A percentile compares a stretch with the other conserved stretches of the same genome.
Evolutionary conservation across 352 stramenopile genomes (phyloP).

Genomic region (Pythium grandisporangium): DNA sequence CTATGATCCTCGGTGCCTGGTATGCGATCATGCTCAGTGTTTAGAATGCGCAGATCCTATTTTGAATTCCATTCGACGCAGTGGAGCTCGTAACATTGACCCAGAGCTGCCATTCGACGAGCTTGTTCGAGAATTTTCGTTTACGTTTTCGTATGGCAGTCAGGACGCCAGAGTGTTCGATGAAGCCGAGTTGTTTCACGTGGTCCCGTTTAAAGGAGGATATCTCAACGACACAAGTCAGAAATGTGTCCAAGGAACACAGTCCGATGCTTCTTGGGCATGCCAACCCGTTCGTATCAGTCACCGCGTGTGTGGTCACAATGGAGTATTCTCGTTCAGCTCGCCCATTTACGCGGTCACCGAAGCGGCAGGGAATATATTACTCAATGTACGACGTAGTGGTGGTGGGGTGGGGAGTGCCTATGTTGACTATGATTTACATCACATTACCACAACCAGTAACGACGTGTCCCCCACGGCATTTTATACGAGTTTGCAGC

Average conservation of each 20-base stretch:
- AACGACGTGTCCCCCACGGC: constrained; percentile 79
- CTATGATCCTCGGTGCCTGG: constrained; percentile 89
- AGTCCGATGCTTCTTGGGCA: constrained; percentile 49
- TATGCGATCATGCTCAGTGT: constrained; percentile 70
- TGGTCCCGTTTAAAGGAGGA: constrained; percentile 16
- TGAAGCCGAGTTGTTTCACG: constrained; percentile 83
- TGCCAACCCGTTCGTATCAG: constrained; percentile 37
- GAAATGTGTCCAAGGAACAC: constrained; percentile 50
- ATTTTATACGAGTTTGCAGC: constrained; percentile 81
- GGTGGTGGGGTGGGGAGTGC: constrained; percentile 81
- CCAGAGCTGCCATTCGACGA: constrained; percentile 85
- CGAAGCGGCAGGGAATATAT: constrained; percentile 65
- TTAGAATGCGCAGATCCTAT: constrained; percentile 86
- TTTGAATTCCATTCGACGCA: constrained; percentile 88
- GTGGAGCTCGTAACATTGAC: constrained; percentile 62
- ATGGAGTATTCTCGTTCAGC: constrained; percentile 82
- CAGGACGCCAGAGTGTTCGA: constrained; percentile 87
- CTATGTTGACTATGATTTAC: constrained; percentile 70
- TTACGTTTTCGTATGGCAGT: constrained; percentile 87
- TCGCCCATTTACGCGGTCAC: constrained; percentile 79
- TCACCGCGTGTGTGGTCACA: constrained; percentile 88
- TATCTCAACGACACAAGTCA: constrained; percentile 47
- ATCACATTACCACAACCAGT: constrained; percentile 67
- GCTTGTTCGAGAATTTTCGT: constrained; percentile 80
- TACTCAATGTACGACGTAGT: constrained; percentile 75